Evolutionary conservation across 108 stramenopile species (phyloP), one percentile per base, ranked within the genome.

Genomic region (Conticribra guillardii): DNA sequence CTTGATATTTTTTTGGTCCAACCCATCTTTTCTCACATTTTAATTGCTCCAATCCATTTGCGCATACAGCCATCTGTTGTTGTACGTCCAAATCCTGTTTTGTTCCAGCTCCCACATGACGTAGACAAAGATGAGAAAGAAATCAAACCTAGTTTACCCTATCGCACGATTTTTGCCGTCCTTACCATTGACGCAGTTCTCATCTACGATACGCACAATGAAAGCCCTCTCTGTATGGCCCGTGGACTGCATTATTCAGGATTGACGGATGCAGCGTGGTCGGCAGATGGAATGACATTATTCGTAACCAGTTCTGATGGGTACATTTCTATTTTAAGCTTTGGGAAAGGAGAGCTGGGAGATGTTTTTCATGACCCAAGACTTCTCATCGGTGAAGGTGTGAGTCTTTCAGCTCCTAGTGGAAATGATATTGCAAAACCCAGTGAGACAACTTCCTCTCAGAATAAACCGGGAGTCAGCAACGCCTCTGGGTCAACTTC

Each of bases 281-380:
- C 93, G 9, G 17, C 76, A 1, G 93, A 96, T 79, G 95, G 91
- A 30, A 76, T 54, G 52, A 71, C 74, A 26, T 73, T 96, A 61
- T 69, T 96, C 64, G 89, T 96, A 8, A 86, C 77, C 24, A 92
- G 90, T 60, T 70, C 85, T 9, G 95, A 96, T 83, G 95, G 95
- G 33, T 96, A 96, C 67, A 57, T 96, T 26, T 88, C 87, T 18
- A 82, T 93, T 60, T 32, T 94, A 16, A 77, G 56, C 53, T 96
- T 96, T 83, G 83, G 57, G 21, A 62, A 76, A 19, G 90, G 87
- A n/a, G 95, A 96, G 72, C 48, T 94, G 28, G 95, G 91, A 21
- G 69, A 84, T 21, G 71, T 66, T 0, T 82, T 77, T 50, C 34
- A 22, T 37, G 48, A 22, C 9, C 74, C 71, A 24, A 32, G 4